Evolutionary conservation across 2,329 filamentous ascomycete species (phyloP), one percentile per base, ranked within the genome.

Genomic region (Colletotrichum sp.): DNA sequence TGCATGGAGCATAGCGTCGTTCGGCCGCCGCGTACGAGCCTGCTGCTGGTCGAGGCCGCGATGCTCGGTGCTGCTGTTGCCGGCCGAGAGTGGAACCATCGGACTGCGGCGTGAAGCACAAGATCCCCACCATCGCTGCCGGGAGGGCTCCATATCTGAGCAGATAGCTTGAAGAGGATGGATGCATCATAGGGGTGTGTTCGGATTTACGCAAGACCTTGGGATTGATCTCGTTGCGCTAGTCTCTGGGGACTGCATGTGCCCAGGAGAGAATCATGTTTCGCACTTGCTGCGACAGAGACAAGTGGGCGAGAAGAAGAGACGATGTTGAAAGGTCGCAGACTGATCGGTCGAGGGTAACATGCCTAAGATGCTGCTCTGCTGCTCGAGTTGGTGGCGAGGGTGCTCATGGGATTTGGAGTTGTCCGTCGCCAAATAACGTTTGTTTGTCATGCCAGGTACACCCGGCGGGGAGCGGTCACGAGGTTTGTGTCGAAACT

Each of bases 401-500:
- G 48, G 32, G 32, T 34, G 24, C 28, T 34, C 10, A 14, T 36
- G 63, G 69, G 57, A 64, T 18, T 67, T 75, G 68, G 39, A 67
- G 57, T 68, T 43, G 63, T 75, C 73, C 64, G 64, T 72, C 21
- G 43, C 73, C 8, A 68, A 64, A 73, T 68, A 64, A 64, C 57
- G 21, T 75, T 75, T 75, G 57, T 32, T 2, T 73, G 55, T 68
- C 69, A 73, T 36, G 70, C 73, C 73, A 68, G 73, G 73, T 36
- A 68, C 57, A 64, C 73, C 73, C 64, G 26, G 73, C 55, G 63
- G 36, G 57, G 34, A 60, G 39, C 13, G 73, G 73, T 75, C 73
- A 73, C 48, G 70, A 75, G 73, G 69, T 64, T 64, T 43, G 52
- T 57, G 43, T 68, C 69, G 73, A 75, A 68, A 75, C 73, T 26